These are phyloP conservation scores for Candida krabiensis DNA, from an alignment of 805 yeast species.

Conservation along the genomic window DNA sequence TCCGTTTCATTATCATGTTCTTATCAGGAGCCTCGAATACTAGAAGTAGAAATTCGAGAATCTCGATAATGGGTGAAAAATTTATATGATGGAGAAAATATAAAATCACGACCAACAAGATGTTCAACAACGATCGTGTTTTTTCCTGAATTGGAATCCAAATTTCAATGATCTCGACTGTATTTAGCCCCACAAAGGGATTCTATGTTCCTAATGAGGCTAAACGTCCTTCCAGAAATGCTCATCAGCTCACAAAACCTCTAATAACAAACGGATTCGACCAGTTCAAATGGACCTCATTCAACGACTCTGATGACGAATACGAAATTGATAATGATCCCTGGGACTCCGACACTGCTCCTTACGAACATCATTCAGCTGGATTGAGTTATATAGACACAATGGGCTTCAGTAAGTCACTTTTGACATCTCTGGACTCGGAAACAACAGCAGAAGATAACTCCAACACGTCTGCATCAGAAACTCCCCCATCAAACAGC, in stretches of 20 bases:
- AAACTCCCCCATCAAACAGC: background rate
- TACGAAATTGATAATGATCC: conserved; percentile 1
- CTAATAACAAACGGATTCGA: conserved; percentile 44
- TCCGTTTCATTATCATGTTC: too few relatives aligned
- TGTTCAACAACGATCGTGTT: too few relatives aligned
- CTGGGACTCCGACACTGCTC: conserved; percentile 1
- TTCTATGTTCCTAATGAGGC: conserved; percentile 15
- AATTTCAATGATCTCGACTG: background rate
- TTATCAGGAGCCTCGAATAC: too few relatives aligned
- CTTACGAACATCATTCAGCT: conserved; percentile 12
- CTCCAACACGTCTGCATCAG: background rate
- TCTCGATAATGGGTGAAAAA: too few relatives aligned
- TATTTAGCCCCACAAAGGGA: conserved; percentile 21
- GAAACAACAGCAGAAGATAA: background rate
- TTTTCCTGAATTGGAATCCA: too few relatives aligned
- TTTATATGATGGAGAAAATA: too few relatives aligned
- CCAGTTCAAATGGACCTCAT: conserved; percentile 36
- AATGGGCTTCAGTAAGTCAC: conserved; percentile 4
- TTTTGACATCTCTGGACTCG: background rate
- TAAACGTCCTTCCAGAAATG: conserved; percentile 15
- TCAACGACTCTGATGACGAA: conserved; percentile 5
- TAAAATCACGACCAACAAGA: too few relatives aligned
- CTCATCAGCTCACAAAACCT: conserved; percentile 2
- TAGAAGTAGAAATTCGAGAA: too few relatives aligned
- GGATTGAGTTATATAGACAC: conserved; percentile 5